Base-by-base conservation (phyloP, 768 basidiomycete species). In the Tephrocybe sp. region DNA sequence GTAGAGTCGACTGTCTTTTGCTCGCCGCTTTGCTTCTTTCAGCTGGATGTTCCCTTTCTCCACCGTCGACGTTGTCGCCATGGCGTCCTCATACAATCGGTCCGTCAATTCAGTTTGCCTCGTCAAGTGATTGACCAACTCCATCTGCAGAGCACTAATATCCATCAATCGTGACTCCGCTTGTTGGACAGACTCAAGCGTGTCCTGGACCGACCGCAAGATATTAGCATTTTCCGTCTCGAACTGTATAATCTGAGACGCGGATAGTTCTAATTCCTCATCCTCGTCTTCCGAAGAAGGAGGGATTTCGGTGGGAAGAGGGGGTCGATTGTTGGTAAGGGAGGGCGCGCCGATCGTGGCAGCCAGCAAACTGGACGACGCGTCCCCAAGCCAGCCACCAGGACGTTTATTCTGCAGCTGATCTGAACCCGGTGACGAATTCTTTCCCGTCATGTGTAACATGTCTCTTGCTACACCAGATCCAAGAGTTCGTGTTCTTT, bases 91-190 rank as follows among this genome's bases (percentile, higher is more conserved):
- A 62, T 92, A 97, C 52, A 99, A 71, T 65, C 91, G 84, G 60
- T 98, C 94, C 9, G 94, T 93, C 57, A 94, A 68, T 71, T 94
- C 94, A 2, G 88, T 88, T 74, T 99, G 97, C 60, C 75, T 79
- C 29, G 88, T 86, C 33, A 99, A 76, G 63, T 97, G 93, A 12
- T 80, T 74, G 42, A 97, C 83, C 57, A 99, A 76, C 66, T 97
- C 91, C 71, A 89, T 86, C 73, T 99, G 97, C 49, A 99, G 71
- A 34, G 88, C 79, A 58, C 90, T 90, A 61, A 99, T 97, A 61
- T 98, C 95, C 72, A 94, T 77, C 48, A 99, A 69, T 27, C 90
- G 83, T 38, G 89, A 83, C 64, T 99, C 95, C 21, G 95, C 95
- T 62, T 86, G 85, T 61, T 94, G 88, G 27, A 99, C 91, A 3